Percentiles rank a stretch among this genome's conserved stretches.
Evolutionary conservation across 2,329 filamentous ascomycete species (phyloP).

Genomic region (Helminthosporium solani): DNA sequence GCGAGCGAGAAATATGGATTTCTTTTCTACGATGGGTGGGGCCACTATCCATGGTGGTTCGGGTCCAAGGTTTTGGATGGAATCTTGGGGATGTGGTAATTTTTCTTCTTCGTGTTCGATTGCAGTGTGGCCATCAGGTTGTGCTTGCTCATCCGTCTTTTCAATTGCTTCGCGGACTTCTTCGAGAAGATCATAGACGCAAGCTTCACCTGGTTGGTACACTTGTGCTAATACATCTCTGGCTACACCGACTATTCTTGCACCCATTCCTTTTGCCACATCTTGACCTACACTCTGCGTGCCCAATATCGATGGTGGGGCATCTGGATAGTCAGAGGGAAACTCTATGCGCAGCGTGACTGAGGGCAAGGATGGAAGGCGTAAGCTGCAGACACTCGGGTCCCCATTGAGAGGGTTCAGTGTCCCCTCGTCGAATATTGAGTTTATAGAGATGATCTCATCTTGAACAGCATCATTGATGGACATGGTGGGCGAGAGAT

Average conservation of each 20-base stretch:
- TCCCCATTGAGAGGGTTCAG: conserved; percentile 44
- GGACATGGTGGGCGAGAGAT: conserved; percentile 18
- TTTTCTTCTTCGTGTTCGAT: conserved; percentile 6
- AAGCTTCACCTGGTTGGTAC: conserved; percentile 74
- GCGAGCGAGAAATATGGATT: conserved; percentile 83
- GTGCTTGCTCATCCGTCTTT: conserved; percentile 48
- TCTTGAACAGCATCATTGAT: conserved; percentile 57
- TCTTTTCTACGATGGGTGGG: conserved; percentile 73
- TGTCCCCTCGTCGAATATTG: conserved; percentile 74
- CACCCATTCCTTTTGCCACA: conserved; percentile 70
- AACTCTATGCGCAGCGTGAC: conserved; percentile 64
- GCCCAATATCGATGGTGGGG: conserved; percentile 70
- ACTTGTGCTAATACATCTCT: conserved; percentile 65
- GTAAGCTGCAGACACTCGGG: conserved; percentile 51
- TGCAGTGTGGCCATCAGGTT: conserved; percentile 10
- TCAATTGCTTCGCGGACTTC: conserved; percentile 52
- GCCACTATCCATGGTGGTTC: conserved; percentile 72
- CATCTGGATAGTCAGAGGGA: conserved; percentile 70
- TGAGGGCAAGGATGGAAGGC: conserved; percentile 63
- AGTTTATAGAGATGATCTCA: conserved; percentile 79
- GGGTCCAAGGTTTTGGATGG: conserved; percentile 29
- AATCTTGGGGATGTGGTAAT: conserved; percentile 5
- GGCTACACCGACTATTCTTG: conserved; percentile 68
- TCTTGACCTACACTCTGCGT: conserved; percentile 74
- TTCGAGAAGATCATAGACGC: conserved; percentile 88